Conservation (phyloP, 768 basidiomycete species). For the Suillus lakei region DNA sequence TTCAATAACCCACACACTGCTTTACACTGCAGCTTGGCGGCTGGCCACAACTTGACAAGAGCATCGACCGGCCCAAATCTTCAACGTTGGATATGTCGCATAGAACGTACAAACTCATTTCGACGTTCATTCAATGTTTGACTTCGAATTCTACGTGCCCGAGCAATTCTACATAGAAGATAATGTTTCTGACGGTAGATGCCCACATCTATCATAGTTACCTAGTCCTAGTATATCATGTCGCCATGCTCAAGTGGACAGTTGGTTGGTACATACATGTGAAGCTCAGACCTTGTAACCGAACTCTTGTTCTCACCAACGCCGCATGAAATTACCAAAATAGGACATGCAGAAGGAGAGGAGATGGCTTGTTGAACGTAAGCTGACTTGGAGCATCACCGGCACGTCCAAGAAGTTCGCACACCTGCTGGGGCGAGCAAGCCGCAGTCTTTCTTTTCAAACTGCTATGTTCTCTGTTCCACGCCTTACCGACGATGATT, state of each 20-base stretch:
- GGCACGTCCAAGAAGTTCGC: constrained; percentile 1
- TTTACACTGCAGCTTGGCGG: too few species aligned
- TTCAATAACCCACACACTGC: background rate
- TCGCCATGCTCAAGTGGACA: background rate
- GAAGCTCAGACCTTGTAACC: background rate
- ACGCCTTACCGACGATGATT: constrained; percentile 21
- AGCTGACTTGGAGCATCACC: background rate
- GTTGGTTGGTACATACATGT: constrained; percentile 1
- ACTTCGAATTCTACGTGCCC: background rate
- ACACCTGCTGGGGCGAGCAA: background rate
- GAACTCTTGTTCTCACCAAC: background rate
- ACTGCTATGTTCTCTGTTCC: constrained; percentile 19
- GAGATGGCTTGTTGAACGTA: background rate
- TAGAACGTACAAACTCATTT: background rate
- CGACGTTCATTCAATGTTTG: too few species aligned
- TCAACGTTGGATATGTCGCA: too few species aligned
- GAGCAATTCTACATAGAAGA: background rate
- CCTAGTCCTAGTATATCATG: background rate
- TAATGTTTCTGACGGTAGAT: background rate
- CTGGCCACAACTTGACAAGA: too few species aligned
- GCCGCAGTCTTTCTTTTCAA: background rate
- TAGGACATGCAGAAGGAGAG: background rate
- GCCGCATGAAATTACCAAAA: background rate
- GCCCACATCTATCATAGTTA: too few species aligned
- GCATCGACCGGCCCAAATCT: too few species aligned